Evolutionary conservation across 1,139 yeast genomes (phyloP).

Genomic region (Pichia sp.): DNA sequence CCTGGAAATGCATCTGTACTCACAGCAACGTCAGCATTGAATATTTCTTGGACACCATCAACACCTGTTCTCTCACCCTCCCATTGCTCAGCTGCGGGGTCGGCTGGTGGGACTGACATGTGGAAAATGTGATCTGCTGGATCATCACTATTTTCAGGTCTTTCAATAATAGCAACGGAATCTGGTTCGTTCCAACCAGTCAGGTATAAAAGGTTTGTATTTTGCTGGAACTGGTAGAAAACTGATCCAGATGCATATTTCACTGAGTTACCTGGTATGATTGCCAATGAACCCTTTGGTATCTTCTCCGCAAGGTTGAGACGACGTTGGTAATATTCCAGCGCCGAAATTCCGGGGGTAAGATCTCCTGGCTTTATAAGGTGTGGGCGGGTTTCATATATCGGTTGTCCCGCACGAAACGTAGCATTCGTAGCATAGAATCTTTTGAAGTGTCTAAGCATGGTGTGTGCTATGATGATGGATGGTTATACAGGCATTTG

Average conservation of each 20-base stretch:
- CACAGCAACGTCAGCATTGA: constrained; percentile 78
- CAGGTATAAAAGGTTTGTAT: constrained; percentile 76
- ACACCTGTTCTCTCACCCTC: constrained; percentile 90
- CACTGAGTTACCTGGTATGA: constrained; percentile 63
- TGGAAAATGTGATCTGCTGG: constrained; percentile 41
- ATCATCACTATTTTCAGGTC: constrained; percentile 46
- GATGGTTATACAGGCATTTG: no score
- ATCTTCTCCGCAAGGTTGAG: constrained; percentile 46
- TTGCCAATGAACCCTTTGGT: constrained; percentile 62
- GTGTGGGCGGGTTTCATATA: constrained; percentile 78
- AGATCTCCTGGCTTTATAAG: constrained; percentile 67
- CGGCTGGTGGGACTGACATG: constrained; percentile 83
- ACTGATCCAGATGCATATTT: constrained; percentile 87
- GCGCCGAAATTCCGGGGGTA: constrained; percentile 82
- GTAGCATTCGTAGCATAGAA: background rate
- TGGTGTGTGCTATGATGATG: no score
- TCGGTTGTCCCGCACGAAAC: constrained; percentile 69
- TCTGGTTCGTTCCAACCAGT: constrained; percentile 95
- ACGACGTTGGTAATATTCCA: constrained; percentile 75
- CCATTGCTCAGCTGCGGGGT: constrained; percentile 78
- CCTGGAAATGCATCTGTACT: constrained; percentile 37
- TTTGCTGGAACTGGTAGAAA: constrained; percentile 86
- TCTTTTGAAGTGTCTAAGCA: no score
- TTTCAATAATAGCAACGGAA: constrained; percentile 69
- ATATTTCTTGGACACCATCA: constrained; percentile 70